phyloP scores from a whole-genome alignment of 2,329 filamentous ascomycete genomes.

The Aspergillus pseudotamarii region DNA sequence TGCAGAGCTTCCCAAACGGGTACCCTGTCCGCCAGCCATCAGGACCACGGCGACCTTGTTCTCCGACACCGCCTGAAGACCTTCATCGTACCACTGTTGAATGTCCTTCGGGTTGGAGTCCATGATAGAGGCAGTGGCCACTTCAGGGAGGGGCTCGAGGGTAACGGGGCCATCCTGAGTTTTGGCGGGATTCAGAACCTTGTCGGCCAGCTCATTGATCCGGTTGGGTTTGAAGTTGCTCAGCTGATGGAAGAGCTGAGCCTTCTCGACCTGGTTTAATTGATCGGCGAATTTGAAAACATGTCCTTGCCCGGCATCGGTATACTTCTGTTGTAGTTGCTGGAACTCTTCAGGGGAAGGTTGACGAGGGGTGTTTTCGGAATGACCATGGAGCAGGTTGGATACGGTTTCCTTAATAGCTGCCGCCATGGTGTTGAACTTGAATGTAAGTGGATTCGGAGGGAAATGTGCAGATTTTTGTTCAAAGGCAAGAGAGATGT shows the following conservation, averaged over 20 bases:
- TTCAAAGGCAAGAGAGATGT: background rate
- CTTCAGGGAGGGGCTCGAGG: constrained; percentile 85
- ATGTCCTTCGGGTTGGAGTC: constrained; percentile 81
- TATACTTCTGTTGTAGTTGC: constrained; percentile 71
- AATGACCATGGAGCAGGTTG: constrained; percentile 48
- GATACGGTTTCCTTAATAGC: constrained; percentile 50
- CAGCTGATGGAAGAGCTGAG: constrained; percentile 78
- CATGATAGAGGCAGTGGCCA: constrained; percentile 85
- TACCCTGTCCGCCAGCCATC: constrained; percentile 97
- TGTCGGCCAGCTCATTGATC: constrained; percentile 85
- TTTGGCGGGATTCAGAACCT: constrained; percentile 76
- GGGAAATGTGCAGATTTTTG: background rate
- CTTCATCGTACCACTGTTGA: constrained; percentile 77
- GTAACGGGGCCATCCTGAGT: constrained; percentile 52
- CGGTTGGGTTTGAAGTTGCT: constrained; percentile 77
- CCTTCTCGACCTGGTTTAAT: constrained; percentile 73
- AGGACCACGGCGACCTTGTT: constrained; percentile 83
- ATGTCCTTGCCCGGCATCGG: constrained; percentile 74
- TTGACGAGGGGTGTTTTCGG: constrained; percentile 45
- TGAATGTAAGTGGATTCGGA: background rate
- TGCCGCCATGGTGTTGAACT: constrained; percentile 38
- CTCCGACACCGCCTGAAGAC: constrained; percentile 66
- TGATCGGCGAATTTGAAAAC: constrained; percentile 87
- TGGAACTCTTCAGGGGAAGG: constrained; percentile 68
- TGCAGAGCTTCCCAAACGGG: constrained; percentile 87